Evolutionary conservation across 2,329 filamentous ascomycete species (phyloP), one percentile per base, ranked within the genome.

Genomic region (Penicillium sumatraense): DNA sequence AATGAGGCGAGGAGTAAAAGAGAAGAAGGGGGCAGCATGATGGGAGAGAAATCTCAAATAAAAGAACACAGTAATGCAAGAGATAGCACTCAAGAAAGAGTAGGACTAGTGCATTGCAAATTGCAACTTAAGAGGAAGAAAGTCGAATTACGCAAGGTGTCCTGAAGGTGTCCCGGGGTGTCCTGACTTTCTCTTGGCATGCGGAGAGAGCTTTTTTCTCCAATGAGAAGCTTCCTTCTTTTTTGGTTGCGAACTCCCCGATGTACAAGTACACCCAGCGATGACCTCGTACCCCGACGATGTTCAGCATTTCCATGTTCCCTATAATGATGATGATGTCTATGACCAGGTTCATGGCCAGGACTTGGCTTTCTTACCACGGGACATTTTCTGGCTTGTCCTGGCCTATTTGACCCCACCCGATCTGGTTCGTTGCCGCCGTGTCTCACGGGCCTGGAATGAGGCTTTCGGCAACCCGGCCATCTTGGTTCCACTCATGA

Each of bases 321-420:
- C n/a, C n/a, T n/a, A n/a, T n/a, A n/a, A n/a, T n/a, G n/a, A n/a
- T n/a, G 8, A 38, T 26, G 36, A 21, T 46, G 8, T 24, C 16
- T 33, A 21, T 41, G 56, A 5, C n/a, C 29, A 31, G 29, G 29
- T 49, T 21, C 3, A 21, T 41, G 51, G 49, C 51, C 29, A 49
- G 53, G 66, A 66, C 49, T 51, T 74, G 38, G 60, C 64, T 8
- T 63, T 64, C 48, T 73, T 88, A 35, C 84, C 85, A n/a, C 78
- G 79, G 61, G 83, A 86, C 49, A 67, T 88, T 44, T 86, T 88
- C 61, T 74, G 85, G 55, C 75, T 85, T 46, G 72, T 88, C 51
- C 56, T 83, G 31, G 72, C 64, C 2, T 67, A 81, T 59, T 74
- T 88, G 14, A 68, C 79, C 1, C 77, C 84, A 2, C 70, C 64